A percentile compares a stretch with the other conserved stretches of the same genome.
Conservation (phyloP, 225 moss, liverwort and hornwort genomes). For the Pleurozium schreberi region DNA sequence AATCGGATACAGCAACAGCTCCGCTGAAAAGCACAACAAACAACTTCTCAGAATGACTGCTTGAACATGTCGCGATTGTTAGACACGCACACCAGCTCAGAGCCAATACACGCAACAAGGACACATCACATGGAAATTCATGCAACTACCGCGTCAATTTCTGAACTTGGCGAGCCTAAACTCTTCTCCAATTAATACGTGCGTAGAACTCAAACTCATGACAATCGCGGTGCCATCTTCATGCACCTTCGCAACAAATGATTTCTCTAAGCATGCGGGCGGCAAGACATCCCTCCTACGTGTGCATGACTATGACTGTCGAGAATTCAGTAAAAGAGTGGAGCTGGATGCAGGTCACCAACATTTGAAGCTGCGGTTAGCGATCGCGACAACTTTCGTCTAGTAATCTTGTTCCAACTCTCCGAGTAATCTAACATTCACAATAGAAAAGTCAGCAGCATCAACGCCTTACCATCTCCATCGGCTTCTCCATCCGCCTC, state of each 20-base stretch:
- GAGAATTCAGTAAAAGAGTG: neutral
- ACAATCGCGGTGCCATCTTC: neutral
- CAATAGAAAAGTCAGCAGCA: neutral
- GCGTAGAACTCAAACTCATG: neutral
- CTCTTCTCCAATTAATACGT: neutral
- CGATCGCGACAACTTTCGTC: neutral
- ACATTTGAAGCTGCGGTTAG: neutral
- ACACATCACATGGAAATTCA: neutral
- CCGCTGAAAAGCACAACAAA: constrained; percentile 37
- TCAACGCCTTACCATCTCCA: constrained; percentile 18
- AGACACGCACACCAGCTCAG: neutral
- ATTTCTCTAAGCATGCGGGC: neutral
- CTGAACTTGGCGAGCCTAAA: neutral
- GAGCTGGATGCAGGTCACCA: neutral
- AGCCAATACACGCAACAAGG: neutral
- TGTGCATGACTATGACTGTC: neutral
- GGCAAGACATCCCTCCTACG: neutral
- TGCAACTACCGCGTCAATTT: neutral
- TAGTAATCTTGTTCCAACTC: neutral
- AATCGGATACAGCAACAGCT: constrained; percentile 74
- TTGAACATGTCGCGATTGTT: neutral
- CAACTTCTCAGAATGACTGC: neutral
- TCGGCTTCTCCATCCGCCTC: constrained; percentile 17
- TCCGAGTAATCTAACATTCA: neutral
- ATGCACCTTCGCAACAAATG: neutral